A percentile compares a stretch with the other conserved stretches of the same genome.
Evolutionary conservation across 371 early-diverging fungal species (phyloP).

Genomic region (Mortierella sp.): DNA sequence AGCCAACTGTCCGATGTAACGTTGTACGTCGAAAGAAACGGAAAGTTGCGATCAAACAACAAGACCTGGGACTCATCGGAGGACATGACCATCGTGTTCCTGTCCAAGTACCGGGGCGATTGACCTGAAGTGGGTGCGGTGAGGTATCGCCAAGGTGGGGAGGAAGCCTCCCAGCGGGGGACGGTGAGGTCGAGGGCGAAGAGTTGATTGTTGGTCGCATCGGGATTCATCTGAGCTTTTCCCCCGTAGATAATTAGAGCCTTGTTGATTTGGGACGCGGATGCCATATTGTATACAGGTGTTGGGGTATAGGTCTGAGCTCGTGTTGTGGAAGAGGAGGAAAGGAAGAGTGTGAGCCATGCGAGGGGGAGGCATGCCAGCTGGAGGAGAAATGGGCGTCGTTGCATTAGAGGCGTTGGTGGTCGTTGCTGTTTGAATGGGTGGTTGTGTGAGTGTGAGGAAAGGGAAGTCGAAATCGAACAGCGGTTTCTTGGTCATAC

Average conservation of each 20-base stretch:
- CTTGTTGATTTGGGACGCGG: neutral
- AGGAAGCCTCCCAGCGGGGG: neutral
- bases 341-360: neutral
- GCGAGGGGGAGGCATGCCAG: neutral
- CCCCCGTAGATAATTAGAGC: constrained; percentile 2
- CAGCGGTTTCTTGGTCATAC: constrained; percentile 5
- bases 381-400: neutral
- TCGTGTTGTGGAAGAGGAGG: neutral
- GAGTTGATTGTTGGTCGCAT: neutral
- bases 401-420: neutral
- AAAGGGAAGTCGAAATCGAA: neutral
- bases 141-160: constrained; percentile 1
- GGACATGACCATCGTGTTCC: neutral
- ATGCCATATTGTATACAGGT: neutral
- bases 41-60: neutral
- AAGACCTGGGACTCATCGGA: neutral
- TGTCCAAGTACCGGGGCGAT: neutral
- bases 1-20: neutral
- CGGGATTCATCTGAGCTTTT: neutral
- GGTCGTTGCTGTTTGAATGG: neutral
- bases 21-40: neutral
- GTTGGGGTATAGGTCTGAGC: neutral
- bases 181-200: constrained; percentile 1
- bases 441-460: neutral
- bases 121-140: neutral